phyloP scores from a whole-genome alignment of 441 rosid species.

The Sinapis alba region DNA sequence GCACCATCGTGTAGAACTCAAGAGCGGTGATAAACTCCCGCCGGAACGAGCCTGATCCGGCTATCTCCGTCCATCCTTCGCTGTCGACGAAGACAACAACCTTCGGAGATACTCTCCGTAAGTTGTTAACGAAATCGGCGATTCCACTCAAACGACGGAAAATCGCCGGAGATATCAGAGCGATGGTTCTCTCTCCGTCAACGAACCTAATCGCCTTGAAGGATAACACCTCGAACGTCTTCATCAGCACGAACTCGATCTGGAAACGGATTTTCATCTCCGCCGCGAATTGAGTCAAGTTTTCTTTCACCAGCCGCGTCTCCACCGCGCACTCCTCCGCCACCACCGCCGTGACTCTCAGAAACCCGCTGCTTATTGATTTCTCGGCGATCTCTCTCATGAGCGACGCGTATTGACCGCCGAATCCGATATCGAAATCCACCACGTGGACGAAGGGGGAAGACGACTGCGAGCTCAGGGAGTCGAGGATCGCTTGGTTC shows the following conservation, averaged over 20 bases:
- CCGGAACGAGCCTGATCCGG: slow-evolving; percentile 63
- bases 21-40: slow-evolving; percentile 66
- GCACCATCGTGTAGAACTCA: slow-evolving; percentile 71
- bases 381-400: slow-evolving; percentile 76
- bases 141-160: slow-evolving; percentile 63
- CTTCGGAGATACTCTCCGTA: slow-evolving; percentile 58
- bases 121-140: slow-evolving; percentile 50
- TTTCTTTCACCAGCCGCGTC: slow-evolving; percentile 74
- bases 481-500: slow-evolving; percentile 83
- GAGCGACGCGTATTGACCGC: slow-evolving; percentile 91
- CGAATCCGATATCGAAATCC: slow-evolving; percentile 94
- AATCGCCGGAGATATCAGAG: slow-evolving; percentile 62
- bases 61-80: slow-evolving; percentile 65
- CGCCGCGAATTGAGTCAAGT: slow-evolving; percentile 72
- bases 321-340: slow-evolving; percentile 68
- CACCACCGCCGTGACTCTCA: slow-evolving; percentile 81
- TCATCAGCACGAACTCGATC: slow-evolving; percentile 69
- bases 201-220: slow-evolving; percentile 72
- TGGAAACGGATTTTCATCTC: slow-evolving; percentile 75
- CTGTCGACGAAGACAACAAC: slow-evolving; percentile 71
- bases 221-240: slow-evolving; percentile 71
- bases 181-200: slow-evolving; percentile 72
- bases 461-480: slow-evolving; percentile 50
- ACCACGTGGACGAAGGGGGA: slow-evolving; percentile 69
- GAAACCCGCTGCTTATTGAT: slow-evolving; percentile 46